Percentiles rank a stretch among this genome's conserved stretches.
Evolutionary conservation across 306 rosid species (phyloP).

Genomic region (Vigna trinervia): DNA sequence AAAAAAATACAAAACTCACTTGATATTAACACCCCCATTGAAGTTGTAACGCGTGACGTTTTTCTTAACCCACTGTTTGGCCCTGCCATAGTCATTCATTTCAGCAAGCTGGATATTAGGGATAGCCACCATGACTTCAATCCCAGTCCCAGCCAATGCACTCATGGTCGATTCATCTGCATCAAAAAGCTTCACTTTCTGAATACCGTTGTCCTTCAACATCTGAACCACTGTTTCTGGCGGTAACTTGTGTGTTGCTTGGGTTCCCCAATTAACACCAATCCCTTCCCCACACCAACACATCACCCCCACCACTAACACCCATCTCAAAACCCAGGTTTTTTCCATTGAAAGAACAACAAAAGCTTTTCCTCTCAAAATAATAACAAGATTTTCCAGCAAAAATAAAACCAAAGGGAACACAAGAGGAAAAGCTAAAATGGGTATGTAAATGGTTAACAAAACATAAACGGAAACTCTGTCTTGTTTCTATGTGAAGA

Average conservation of each 20-base stretch:
- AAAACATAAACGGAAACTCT: background rate
- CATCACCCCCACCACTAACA: constrained; percentile 52
- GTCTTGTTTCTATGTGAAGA: constrained; percentile 5
- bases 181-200: constrained; percentile 91
- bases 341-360: constrained; percentile 47
- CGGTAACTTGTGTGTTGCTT: constrained; percentile 76
- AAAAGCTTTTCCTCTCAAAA: background rate
- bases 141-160: constrained; percentile 76
- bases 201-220: constrained; percentile 87
- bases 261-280: constrained; percentile 98
- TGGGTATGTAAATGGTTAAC: background rate
- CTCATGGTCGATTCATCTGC: constrained; percentile 76
- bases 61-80: constrained; percentile 79
- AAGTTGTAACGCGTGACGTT: constrained; percentile 79
- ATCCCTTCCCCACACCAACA: constrained; percentile 66
- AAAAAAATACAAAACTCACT: constrained; percentile 50
- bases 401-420: background rate
- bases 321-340: constrained; percentile 43
- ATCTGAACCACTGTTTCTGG: constrained; percentile 80
- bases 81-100: constrained; percentile 67
- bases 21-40: constrained; percentile 86
- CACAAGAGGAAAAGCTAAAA: background rate
- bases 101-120: constrained; percentile 84
- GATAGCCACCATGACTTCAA: constrained; percentile 96
- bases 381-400: background rate